Base-by-base conservation (phyloP, 2,329 filamentous ascomycete species). In the Epichloe aotearoae region DNA sequence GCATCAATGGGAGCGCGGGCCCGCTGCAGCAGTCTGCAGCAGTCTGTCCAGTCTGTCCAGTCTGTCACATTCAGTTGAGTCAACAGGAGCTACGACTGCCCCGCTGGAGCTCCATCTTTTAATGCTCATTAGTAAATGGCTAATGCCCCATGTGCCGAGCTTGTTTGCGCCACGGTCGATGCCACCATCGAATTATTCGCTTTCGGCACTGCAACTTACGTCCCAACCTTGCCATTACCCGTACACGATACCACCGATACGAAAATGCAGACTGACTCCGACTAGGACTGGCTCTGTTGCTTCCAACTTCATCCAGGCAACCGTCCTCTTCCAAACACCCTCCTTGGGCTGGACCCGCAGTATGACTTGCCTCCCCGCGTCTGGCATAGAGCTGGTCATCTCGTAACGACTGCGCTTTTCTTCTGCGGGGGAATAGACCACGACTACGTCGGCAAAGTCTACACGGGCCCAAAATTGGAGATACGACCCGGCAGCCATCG, bases 341-440 rank as follows among this genome's bases (percentile, higher is more conserved):
- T 37, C 44, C 20, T 44, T 37, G 20, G 45, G 49, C 37, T 56
- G 50, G 41, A 52, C 55, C 57, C 54, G 58, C 58, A 65, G 56
- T 57, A 67, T 67, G 65, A 64, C 46, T 51, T 49, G 52, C 20
- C 38, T 61, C 63, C 62, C 62, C 62, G 61, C 63, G 61, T 60
- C 55, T 61, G 59, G 58, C 63, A 58, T 59, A 58, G 62, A 65
- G 62, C 61, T 61, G 59, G 58, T 61, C 60, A 65, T 64, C 61
- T 57, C 57, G 59, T 59, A 55, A 57, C 58, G 54, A 58, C 58
- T 53, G 53, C 33, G 45, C 39, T 40, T 34, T 38, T 43, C 49
- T 44, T 47, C 43, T 26, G 39, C 46, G 45, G 46, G 45, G 50
- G 54, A 58, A 38, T 15, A 23, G 12, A 30, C 19, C 7, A 10